phyloP scores from a whole-genome alignment of 495 filamentous ascomycete genomes.

The Hypoxylon fuscum region DNA sequence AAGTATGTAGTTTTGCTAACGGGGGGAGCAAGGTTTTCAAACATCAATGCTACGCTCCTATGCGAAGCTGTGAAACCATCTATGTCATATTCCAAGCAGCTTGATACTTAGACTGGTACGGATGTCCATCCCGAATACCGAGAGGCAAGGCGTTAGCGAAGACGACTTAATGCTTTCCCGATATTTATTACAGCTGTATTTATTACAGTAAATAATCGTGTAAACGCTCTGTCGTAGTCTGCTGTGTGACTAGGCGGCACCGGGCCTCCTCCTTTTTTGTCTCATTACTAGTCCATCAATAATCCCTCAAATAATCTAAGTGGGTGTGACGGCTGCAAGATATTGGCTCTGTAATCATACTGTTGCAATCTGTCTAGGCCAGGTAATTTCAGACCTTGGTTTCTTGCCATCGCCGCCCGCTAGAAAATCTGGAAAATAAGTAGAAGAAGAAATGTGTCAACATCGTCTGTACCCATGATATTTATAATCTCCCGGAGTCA shows the following conservation, averaged over 20 bases:
- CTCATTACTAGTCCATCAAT: constrained; percentile 42
- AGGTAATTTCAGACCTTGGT: constrained; percentile 9
- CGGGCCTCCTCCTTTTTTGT: constrained; percentile 6
- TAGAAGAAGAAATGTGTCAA: neutral
- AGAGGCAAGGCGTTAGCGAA: constrained; percentile 1
- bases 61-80: neutral
- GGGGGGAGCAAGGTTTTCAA: neutral
- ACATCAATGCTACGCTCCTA: neutral
- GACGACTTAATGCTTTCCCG: neutral
- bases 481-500: too few species aligned
- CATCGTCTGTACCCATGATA: too few species aligned
- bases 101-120: neutral
- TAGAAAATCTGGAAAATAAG: neutral
- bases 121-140: constrained; percentile 6
- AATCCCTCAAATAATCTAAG: constrained; percentile 34
- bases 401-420: neutral
- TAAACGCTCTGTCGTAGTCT: constrained; percentile 18
- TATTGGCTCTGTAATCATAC: constrained; percentile 20
- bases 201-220: constrained; percentile 19
- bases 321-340: constrained; percentile 31
- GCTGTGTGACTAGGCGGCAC: constrained; percentile 18
- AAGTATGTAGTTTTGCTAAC: neutral
- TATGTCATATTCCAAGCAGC: neutral
- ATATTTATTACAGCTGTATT: constrained; percentile 5
- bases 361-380: constrained; percentile 25